A percentile compares a stretch with the other conserved stretches of the same genome.
These are phyloP conservation scores for carrot (Daucus carota) DNA, from an alignment of 129 eudicot species.

Conservation along the genomic window DNA sequence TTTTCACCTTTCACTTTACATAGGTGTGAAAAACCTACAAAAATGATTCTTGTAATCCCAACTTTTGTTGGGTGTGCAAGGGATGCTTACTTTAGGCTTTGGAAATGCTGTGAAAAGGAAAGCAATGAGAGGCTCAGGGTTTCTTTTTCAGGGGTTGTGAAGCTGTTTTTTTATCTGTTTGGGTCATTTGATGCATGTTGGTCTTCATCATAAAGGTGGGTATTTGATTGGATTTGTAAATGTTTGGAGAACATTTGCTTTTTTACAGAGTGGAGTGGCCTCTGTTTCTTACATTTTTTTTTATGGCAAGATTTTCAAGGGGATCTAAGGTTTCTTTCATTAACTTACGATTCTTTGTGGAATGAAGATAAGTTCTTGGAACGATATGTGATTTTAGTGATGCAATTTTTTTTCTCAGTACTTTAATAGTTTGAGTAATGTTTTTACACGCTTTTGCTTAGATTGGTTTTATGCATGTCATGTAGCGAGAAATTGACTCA, in stretches of 20 bases:
- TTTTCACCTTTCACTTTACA: not conserved
- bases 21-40: not conserved
- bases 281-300: not conserved
- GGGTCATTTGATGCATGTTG: conserved; percentile 6
- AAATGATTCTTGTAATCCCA: conserved; percentile 17
- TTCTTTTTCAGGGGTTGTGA: not conserved
- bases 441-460: not conserved
- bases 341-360: not conserved
- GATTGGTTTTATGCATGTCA: too few species aligned
- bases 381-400: not conserved
- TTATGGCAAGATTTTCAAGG: conserved; percentile 9
- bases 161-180: not conserved
- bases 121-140: not conserved
- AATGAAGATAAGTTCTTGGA: not conserved
- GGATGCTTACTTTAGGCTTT: not conserved
- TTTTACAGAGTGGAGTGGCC: conserved; percentile 17
- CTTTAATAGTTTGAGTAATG: not conserved
- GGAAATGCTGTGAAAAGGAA: conserved; percentile 1
- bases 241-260: conserved; percentile 15
- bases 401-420: not conserved
- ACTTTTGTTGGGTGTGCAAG: conserved; percentile 29
- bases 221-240: conserved; percentile 22
- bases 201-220: conserved; percentile 1
- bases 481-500: too few species aligned
- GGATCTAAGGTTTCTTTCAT: too few species aligned